These are phyloP conservation scores for Fraxinus ornus DNA, from an alignment of 305 asterid genomes.

Conservation along the genomic window DNA sequence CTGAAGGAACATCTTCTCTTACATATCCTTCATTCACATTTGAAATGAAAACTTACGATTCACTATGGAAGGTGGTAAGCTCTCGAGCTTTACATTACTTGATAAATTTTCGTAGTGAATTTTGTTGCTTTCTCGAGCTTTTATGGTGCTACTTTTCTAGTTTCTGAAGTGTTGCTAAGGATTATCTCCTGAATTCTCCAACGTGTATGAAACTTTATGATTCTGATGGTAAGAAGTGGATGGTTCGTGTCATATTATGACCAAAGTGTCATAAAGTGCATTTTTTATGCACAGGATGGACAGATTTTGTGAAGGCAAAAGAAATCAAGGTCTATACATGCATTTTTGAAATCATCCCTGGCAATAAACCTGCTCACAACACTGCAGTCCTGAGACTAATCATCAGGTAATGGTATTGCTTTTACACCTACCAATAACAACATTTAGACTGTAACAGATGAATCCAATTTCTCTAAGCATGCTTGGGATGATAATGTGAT, in stretches of 20 bases:
- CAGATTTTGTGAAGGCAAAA: not conserved
- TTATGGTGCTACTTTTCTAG: too few relatives aligned
- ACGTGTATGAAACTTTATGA: too few relatives aligned
- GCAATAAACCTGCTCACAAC: not conserved
- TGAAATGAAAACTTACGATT: conserved; percentile 6
- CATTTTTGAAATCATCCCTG: too few relatives aligned
- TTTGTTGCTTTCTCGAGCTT: too few relatives aligned
- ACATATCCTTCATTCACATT: too few relatives aligned
- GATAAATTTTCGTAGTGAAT: not conserved
- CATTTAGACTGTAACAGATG: not conserved
- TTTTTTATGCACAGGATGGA: not conserved
- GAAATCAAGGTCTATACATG: too few relatives aligned
- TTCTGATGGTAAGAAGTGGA: too few relatives aligned
- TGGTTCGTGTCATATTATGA: too few relatives aligned
- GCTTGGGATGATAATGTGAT: not conserved
- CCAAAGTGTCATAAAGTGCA: not conserved
- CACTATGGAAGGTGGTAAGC: conserved; percentile 18
- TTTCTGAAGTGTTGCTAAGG: too few relatives aligned
- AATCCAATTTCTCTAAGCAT: not conserved
- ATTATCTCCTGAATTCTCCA: too few relatives aligned
- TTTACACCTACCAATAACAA: too few relatives aligned
- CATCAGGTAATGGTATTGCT: not conserved
- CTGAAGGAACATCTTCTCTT: too few relatives aligned
- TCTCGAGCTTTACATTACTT: not conserved
- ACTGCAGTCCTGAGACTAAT: not conserved